phyloP scores from a whole-genome alignment of 2,329 filamentous ascomycete genomes.

The Stachybotrys chlorohalonatus region DNA sequence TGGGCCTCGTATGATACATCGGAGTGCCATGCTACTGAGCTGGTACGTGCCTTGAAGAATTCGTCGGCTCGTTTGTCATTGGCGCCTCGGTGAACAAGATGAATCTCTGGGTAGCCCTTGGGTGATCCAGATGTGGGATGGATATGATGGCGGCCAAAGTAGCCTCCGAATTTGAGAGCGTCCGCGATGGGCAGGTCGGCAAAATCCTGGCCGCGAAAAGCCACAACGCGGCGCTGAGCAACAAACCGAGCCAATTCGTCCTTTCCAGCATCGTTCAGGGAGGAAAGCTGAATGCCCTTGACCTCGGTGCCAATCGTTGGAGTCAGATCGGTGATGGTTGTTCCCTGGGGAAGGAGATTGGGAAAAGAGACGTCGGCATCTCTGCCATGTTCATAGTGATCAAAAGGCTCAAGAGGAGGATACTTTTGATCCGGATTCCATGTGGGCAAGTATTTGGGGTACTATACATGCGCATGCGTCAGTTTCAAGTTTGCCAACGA shows the following conservation, averaged over 20 bases:
- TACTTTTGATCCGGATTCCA: slow-evolving; percentile 59
- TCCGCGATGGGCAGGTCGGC: slow-evolving; percentile 60
- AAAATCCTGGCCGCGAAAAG: slow-evolving; percentile 69
- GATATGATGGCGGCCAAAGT: slow-evolving; percentile 76
- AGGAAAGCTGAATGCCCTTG: slow-evolving; percentile 60
- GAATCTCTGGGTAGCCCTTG: slow-evolving; percentile 63
- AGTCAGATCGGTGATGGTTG: slow-evolving; percentile 52
- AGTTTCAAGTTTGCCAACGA: background rate
- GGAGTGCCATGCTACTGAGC: slow-evolving; percentile 80
- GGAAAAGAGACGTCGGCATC: slow-evolving; percentile 62
- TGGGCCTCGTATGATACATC: slow-evolving; percentile 85
- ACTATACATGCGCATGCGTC: slow-evolving; percentile 28
- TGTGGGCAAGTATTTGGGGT: slow-evolving; percentile 64
- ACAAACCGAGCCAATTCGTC: slow-evolving; percentile 70
- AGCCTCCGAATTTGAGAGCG: slow-evolving; percentile 59
- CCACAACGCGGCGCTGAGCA: slow-evolving; percentile 68
- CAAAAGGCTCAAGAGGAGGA: slow-evolving; percentile 57
- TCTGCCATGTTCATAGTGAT: slow-evolving; percentile 67
- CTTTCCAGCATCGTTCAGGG: slow-evolving; percentile 58
- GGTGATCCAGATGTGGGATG: slow-evolving; percentile 72
- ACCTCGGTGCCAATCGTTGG: slow-evolving; percentile 68
- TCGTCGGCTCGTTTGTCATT: slow-evolving; percentile 37
- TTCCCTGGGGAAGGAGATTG: slow-evolving; percentile 52
- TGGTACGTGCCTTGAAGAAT: slow-evolving; percentile 61
- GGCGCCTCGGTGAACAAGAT: slow-evolving; percentile 66